Evolutionary conservation across 345 rosid species (phyloP), one percentile per base, ranked within the genome.

Genomic region (Murraya paniculata): DNA sequence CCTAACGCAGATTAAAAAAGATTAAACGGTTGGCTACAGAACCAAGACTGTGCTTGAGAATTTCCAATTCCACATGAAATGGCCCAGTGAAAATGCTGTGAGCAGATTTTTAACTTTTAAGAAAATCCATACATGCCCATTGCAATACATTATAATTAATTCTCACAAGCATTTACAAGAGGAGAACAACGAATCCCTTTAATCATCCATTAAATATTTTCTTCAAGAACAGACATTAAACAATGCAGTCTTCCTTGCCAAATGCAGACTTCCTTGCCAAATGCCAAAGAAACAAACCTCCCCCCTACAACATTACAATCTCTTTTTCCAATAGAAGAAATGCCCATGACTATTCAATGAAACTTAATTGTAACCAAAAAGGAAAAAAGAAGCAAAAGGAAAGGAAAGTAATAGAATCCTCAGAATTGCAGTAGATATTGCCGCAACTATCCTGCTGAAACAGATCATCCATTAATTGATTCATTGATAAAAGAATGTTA

Each of bases 1-100:
- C 88, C 99, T 94, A 83, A 83, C 78, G 48, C 14, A 61, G 39
- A 78, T 79, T 38, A 3, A 31, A 77, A 50, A 64, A 35, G 11
- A 69, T 24, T 45, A 76, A 72, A 35, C 5, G 5, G 36, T 55
- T 16, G 18, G 2, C 53, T 65, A 64, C 36, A 25, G 21, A n/a
- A 27, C 56, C 57, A 39, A 60, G 38, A 70, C 16, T 41, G 19
- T 68, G 19, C 72, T 25, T 68, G 33, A 6, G 57, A 68, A 24
- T 9, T 39, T 24, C 21, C 30, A n/a, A 35, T 35, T 72, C 50
- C 38, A 74, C 11, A 16, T 25, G 66, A 38, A 59, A 45, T 16
- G 14, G 22, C n/a, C 11, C 48, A n/a, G 25, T 72, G 53, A 14
- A 33, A 24, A 55, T 30, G 35, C 22, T 31, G 41, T 13, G 35